Conservation (phyloP, 768 basidiomycete genomes). For the Exidia glandulosa region DNA sequence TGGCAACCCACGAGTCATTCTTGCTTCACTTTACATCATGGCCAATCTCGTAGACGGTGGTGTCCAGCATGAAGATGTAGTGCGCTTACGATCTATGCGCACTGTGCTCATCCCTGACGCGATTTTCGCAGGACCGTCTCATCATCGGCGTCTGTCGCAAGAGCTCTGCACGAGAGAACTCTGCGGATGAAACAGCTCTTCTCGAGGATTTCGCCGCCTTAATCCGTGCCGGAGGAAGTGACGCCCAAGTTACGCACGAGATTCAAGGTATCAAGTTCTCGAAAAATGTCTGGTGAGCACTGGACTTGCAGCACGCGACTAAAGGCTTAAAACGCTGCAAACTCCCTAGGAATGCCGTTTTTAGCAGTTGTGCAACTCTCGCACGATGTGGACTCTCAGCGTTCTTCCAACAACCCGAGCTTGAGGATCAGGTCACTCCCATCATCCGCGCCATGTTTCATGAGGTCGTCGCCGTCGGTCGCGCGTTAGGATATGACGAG, state of each 20-base stretch:
- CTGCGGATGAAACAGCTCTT: slow-evolving; percentile 28
- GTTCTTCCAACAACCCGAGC: slow-evolving; percentile 37
- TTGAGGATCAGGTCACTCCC: slow-evolving; percentile 35
- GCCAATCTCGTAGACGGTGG: slow-evolving; percentile 32
- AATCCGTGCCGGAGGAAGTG: slow-evolving; percentile 37
- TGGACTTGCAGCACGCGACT: not conserved
- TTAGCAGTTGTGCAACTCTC: slow-evolving; percentile 43
- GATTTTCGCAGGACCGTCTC: slow-evolving; percentile 34
- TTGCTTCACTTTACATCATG: slow-evolving; percentile 43
- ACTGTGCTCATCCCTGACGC: slow-evolving; percentile 9
- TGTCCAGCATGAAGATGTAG: slow-evolving; percentile 31
- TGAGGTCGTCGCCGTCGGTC: slow-evolving; percentile 35
- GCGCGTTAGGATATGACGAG: slow-evolving; percentile 35
- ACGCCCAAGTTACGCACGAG: slow-evolving; percentile 37
- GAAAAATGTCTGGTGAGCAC: slow-evolving; percentile 45
- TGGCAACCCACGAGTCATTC: slow-evolving; percentile 40
- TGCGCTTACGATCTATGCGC: not conserved
- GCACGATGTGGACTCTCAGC: slow-evolving; percentile 37
- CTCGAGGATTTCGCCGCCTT: slow-evolving; percentile 36
- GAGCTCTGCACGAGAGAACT: slow-evolving; percentile 35
- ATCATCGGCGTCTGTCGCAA: slow-evolving; percentile 41
- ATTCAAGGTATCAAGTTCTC: slow-evolving; percentile 51
- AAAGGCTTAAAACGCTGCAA: not conserved
- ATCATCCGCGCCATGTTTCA: slow-evolving; percentile 32
- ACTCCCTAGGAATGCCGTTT: slow-evolving; percentile 31